Evolutionary conservation across 257 asterid species (phyloP).

Genomic region (Petunia axillaris): DNA sequence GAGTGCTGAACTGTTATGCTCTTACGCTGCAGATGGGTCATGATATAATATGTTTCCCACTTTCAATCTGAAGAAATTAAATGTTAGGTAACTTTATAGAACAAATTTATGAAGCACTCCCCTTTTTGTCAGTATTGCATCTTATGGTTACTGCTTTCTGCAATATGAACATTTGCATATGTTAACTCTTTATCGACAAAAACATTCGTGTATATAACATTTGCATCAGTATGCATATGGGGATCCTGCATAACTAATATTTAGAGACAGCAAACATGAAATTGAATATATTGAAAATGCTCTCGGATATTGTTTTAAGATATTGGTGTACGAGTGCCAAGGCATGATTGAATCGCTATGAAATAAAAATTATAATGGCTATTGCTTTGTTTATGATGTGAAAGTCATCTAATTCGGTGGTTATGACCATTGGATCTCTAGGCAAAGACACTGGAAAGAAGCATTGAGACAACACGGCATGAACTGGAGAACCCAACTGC

Average conservation of each 20-base stretch:
- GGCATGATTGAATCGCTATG: constrained; percentile 1
- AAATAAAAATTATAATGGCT: not conserved
- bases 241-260: constrained; percentile 3
- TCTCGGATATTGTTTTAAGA: not conserved
- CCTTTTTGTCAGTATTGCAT: not conserved
- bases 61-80: constrained; percentile 2
- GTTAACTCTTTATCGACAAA: too few relatives aligned
- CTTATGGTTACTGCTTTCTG: not conserved
- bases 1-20: constrained; percentile 7
- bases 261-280: not conserved
- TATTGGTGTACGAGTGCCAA: not conserved
- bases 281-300: not conserved
- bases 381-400: constrained; percentile 15
- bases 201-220: too few relatives aligned
- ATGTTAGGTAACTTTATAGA: not conserved
- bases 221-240: not conserved
- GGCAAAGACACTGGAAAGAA: constrained; percentile 75
- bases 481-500: constrained; percentile 75
- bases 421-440: constrained; percentile 33
- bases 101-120: not conserved
- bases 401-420: not conserved
- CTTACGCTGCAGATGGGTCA: not conserved
- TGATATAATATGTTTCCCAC: not conserved
- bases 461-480: constrained; percentile 62
- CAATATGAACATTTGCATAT: not conserved